A percentile compares a stretch with the other conserved stretches of the same genome.
phyloP scores from a whole-genome alignment of 352 stramenopile species.

The Globisporangium perplexum region DNA sequence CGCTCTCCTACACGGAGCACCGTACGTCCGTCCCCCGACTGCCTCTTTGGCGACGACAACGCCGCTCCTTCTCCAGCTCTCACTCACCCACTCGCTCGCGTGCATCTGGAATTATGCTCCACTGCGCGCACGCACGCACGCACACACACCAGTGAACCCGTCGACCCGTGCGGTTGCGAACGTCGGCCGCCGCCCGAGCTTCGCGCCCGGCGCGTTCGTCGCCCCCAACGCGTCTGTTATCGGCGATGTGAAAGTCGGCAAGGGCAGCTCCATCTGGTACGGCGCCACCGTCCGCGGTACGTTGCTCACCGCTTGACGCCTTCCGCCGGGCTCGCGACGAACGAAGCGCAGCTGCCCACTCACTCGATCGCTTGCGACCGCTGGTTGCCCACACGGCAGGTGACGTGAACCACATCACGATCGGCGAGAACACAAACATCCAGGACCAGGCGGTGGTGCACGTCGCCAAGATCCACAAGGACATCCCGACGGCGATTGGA shows the following conservation, averaged over 20 bases:
- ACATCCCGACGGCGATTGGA: constrained; percentile 89
- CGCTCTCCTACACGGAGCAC: constrained; percentile 84
- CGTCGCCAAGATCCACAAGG: constrained; percentile 90
- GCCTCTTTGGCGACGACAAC: neutral
- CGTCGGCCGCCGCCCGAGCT: constrained; percentile 48
- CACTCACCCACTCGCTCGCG: constrained; percentile 1
- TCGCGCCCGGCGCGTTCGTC: constrained; percentile 73
- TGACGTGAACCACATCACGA: constrained; percentile 91
- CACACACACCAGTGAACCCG: constrained; percentile 51
- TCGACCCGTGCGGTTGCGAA: constrained; percentile 79
- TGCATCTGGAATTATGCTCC: no score
- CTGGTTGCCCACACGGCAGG: constrained; percentile 15
- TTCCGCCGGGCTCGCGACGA: no score
- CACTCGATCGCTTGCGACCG: neutral
- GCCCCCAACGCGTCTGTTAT: constrained; percentile 91
- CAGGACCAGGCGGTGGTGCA: constrained; percentile 92
- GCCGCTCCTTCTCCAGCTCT: constrained; percentile 1
- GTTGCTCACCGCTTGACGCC: neutral
- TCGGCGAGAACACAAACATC: constrained; percentile 92
- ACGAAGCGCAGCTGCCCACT: neutral
- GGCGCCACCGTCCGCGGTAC: constrained; percentile 83
- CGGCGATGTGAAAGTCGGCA: constrained; percentile 90
- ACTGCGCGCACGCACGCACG: neutral
- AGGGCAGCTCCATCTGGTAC: constrained; percentile 92
- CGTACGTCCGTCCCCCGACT: constrained; percentile 35